phyloP scores from a whole-genome alignment of 2,329 filamentous ascomycete species.

The Fusarium caatingaense region DNA sequence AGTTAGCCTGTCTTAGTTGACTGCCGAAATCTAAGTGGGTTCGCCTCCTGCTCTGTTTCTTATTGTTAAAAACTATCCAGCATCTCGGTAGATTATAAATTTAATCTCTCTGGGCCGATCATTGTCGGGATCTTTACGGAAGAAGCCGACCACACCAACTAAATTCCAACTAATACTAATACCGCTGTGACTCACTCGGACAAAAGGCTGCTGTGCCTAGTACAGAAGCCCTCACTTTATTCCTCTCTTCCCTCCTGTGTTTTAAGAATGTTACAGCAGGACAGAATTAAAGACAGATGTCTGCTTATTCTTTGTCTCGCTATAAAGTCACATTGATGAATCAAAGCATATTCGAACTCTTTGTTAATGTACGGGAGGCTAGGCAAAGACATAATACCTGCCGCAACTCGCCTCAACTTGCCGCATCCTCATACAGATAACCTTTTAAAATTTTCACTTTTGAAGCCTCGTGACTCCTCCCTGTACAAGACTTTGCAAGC shows the following conservation, averaged over 20 bases:
- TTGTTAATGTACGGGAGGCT: too few relatives aligned
- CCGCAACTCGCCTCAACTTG: too few relatives aligned
- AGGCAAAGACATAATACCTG: too few relatives aligned
- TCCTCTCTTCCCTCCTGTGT: rapidly evolving
- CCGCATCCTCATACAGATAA: neutral
- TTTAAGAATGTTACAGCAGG: too few relatives aligned
- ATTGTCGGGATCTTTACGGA: too few relatives aligned
- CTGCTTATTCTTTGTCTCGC: too few relatives aligned
- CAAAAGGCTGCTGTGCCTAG: neutral
- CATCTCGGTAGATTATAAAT: neutral
- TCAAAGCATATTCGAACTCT: neutral
- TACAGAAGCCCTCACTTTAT: neutral
- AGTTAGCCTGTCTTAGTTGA: neutral
- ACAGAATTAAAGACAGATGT: too few relatives aligned
- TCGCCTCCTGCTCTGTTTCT: too few relatives aligned
- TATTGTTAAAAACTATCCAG: neutral
- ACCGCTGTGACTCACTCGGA: neutral
- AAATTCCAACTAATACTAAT: neutral
- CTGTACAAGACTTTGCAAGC: neutral
- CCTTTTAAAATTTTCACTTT: neutral
- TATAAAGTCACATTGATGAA: rapidly evolving
- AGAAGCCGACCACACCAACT: neutral
- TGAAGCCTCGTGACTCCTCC: neutral
- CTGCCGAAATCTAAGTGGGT: neutral
- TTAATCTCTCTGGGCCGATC: too few relatives aligned